These are phyloP conservation scores for Fusarium napiforme DNA, from an alignment of 2,329 filamentous ascomycete species.

Conservation along the genomic window DNA sequence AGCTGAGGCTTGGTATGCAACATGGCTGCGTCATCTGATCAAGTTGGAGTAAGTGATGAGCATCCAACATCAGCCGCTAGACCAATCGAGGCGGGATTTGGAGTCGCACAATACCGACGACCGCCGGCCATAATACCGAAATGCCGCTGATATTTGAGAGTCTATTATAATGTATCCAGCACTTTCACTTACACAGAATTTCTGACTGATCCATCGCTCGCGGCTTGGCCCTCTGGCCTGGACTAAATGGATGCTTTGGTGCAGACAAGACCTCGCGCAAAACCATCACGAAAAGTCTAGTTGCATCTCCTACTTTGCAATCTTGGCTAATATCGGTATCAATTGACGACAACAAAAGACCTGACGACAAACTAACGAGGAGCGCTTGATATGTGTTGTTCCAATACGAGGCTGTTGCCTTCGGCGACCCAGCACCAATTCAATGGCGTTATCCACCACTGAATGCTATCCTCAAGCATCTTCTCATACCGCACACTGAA, in stretches of 20 bases:
- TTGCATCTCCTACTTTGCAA: background rate
- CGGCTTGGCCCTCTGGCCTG: too few relatives aligned
- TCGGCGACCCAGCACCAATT: background rate
- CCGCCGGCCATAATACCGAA: background rate
- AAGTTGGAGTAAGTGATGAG: slow-evolving; percentile 24
- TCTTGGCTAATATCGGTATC: too few relatives aligned
- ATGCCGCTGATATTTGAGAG: background rate
- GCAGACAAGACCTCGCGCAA: background rate
- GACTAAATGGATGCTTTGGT: background rate
- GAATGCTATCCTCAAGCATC: background rate
- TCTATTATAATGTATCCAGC: too few relatives aligned
- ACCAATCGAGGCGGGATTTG: slow-evolving; percentile 6
- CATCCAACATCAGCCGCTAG: slow-evolving; percentile 14
- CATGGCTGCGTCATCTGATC: slow-evolving; percentile 28
- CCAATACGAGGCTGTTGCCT: background rate
- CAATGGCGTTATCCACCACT: background rate
- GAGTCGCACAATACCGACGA: background rate
- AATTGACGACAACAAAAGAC: too few relatives aligned
- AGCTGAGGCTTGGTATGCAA: slow-evolving; percentile 15
- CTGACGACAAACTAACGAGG: background rate
- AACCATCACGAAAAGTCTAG: background rate
- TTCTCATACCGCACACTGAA: background rate
- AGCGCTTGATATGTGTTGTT: too few relatives aligned
- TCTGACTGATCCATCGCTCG: background rate
- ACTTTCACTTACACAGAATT: background rate